Base-by-base conservation (phyloP, 345 rosid species). In the Gossypium thurberi region DNA sequence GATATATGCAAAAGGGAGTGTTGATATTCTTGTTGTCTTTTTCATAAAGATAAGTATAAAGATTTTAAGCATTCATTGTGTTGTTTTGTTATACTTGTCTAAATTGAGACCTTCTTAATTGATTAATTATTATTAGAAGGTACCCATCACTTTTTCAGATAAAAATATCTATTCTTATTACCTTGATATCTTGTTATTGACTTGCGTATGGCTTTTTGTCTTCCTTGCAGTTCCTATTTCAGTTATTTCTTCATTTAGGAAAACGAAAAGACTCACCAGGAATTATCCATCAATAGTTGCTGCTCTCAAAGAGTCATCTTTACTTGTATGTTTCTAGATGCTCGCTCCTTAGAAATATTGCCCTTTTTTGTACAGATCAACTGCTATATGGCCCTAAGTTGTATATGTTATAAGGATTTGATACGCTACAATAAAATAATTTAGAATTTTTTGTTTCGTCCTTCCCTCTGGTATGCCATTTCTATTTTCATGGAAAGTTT, bases 221-320 rank as follows among this genome's bases (percentile, higher is more conserved):
- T 47, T 50, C 37, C 59, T 59, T 79, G 87, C 92, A 94, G 98
- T 94, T 82, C 90, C 93, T 17, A 79, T 90, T 58, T 64, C 89
- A 18, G 53, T 80, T 72, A 80, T 94, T 78, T 87, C 90, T 64
- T 87, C 95, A 8, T 94, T 89, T 72, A 82, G 82, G 78, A 94
- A 87, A 84, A 81, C 88, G 90, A 94, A 94, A 78, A 90, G 85
- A 82, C 94, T 94, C 73, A 84, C 93, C 11, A 82, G 74, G 75
- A 87, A 85, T 76, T 78, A 71, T 80, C 75, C 84, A 46, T 53
- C 78, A 66, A 84, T 89, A 61, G 85, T 71, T 57, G 82, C 82
- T 64, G 96, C 97, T 13, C 89, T 91, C 25, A 85, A 75, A 84
- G 98, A 92, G 72, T 92, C 97, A 4, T 83, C 96, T 52, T 77